Evolutionary conservation across 768 basidiomycete species (phyloP).

Genomic region (Russula earlei): DNA sequence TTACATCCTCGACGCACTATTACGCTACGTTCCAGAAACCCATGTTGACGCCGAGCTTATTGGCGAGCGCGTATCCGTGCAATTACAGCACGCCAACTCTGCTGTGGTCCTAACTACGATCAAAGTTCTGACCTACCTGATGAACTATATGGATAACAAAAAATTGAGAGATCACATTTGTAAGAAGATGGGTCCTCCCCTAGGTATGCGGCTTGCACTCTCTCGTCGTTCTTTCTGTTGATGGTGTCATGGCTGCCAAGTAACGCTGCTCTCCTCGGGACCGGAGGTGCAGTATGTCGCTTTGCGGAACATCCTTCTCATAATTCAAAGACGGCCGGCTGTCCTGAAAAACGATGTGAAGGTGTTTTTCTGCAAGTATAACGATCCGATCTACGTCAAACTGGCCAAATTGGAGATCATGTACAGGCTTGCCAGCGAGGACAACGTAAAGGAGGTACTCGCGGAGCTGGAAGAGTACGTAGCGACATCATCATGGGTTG

Average conservation of each 20-base stretch:
- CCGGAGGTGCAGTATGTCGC: constrained; percentile 99
- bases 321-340: constrained; percentile 88
- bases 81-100: constrained; percentile 96
- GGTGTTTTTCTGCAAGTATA: constrained; percentile 99
- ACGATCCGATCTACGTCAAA: constrained; percentile 98
- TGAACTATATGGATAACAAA: constrained; percentile 98
- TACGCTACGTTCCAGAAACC: constrained; percentile 88
- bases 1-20: constrained; percentile 89
- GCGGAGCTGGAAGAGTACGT: constrained; percentile 90
- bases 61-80: constrained; percentile 90
- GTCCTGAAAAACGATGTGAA: constrained; percentile 96
- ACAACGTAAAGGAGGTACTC: constrained; percentile 87
- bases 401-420: constrained; percentile 98
- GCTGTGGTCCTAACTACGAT: constrained; percentile 99
- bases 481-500: background rate
- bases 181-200: constrained; percentile 95
- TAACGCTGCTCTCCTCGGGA: constrained; percentile 91
- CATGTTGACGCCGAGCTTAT: constrained; percentile 86
- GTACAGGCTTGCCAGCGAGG: constrained; percentile 92
- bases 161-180: constrained; percentile 82
- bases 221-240: constrained; percentile 1
- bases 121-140: constrained; percentile 89
- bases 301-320: constrained; percentile 90
- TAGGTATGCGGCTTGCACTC: constrained; percentile 45
- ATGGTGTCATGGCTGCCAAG: constrained; percentile 32